These are phyloP conservation scores for Chiua virens DNA, from an alignment of 768 basidiomycete genomes.

Conservation along the genomic window DNA sequence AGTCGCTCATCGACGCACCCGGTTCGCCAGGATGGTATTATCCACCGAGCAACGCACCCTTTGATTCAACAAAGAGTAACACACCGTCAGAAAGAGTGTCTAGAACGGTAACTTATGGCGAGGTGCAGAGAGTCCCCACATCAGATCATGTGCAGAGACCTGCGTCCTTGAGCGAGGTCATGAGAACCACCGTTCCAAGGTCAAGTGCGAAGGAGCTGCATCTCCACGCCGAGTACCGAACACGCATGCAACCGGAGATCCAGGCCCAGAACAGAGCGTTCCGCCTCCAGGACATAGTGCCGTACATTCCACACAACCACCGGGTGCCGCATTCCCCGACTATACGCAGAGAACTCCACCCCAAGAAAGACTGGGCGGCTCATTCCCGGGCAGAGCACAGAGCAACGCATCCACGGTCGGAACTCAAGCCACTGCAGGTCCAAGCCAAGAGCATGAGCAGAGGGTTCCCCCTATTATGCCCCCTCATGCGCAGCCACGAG, in stretches of 20 bases:
- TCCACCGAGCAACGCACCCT: background rate
- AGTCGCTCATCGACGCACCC: background rate
- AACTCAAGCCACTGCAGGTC: background rate
- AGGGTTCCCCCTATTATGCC: background rate
- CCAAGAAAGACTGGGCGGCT: background rate
- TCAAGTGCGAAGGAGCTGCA: background rate
- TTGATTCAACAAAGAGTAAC: slow-evolving; percentile 1
- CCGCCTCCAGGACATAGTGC: background rate
- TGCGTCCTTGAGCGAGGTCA: background rate
- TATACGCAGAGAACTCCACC: background rate
- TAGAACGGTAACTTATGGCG: background rate
- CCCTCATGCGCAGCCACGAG: slow-evolving; percentile 1
- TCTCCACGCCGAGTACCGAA: background rate
- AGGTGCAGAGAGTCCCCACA: background rate
- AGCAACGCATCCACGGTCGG: background rate
- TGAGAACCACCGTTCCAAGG: background rate
- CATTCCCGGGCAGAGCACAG: background rate
- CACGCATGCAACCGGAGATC: background rate
- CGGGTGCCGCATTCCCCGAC: background rate
- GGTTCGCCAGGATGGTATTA: slow-evolving; percentile 4
- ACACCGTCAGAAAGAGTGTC: background rate
- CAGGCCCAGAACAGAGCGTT: background rate
- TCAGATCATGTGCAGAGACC: background rate
- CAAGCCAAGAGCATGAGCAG: background rate
- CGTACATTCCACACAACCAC: background rate